phyloP scores from a whole-genome alignment of 495 filamentous ascomycete species.

The Elaphomyces granulatus region DNA sequence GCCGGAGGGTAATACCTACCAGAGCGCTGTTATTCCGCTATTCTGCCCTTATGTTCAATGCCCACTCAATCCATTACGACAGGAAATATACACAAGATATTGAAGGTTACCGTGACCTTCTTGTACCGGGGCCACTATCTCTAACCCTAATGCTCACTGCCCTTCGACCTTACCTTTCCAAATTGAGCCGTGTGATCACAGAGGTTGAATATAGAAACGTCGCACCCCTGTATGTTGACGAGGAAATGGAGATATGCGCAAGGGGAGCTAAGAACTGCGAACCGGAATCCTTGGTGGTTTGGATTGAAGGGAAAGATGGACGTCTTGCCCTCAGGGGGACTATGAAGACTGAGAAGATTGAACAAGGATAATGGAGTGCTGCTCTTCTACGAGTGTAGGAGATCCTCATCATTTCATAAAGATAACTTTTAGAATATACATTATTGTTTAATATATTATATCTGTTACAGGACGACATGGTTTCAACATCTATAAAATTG shows the following conservation, averaged over 20 bases:
- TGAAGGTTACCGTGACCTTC: conserved; percentile 58
- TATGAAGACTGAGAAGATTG: conserved; percentile 19
- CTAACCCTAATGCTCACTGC: conserved; percentile 57
- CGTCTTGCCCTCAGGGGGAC: conserved; percentile 48
- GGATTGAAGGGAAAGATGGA: conserved; percentile 47
- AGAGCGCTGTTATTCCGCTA: conserved; percentile 65
- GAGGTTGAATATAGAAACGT: conserved; percentile 66
- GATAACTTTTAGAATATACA: no score
- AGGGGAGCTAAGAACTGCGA: conserved; percentile 18
- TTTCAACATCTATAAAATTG: no score
- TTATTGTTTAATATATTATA: no score
- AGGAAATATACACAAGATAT: conserved; percentile 46
- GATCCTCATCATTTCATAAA: no score
- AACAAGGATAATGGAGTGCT: no score
- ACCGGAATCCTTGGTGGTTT: conserved; percentile 39
- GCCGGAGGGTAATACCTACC: conserved; percentile 45
- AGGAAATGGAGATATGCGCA: conserved; percentile 46
- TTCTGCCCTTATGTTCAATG: conserved; percentile 73
- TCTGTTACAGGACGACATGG: no score
- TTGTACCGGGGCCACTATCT: conserved; percentile 81
- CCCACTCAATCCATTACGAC: conserved; percentile 77
- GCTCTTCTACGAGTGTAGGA: no score
- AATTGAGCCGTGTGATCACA: conserved; percentile 20
- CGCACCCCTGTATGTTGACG: conserved; percentile 62
- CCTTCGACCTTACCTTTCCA: conserved; percentile 36